Percentiles rank a stretch among this genome's conserved stretches.
phyloP scores from a whole-genome alignment of 306 rosid species.

The Rubus idaeus region DNA sequence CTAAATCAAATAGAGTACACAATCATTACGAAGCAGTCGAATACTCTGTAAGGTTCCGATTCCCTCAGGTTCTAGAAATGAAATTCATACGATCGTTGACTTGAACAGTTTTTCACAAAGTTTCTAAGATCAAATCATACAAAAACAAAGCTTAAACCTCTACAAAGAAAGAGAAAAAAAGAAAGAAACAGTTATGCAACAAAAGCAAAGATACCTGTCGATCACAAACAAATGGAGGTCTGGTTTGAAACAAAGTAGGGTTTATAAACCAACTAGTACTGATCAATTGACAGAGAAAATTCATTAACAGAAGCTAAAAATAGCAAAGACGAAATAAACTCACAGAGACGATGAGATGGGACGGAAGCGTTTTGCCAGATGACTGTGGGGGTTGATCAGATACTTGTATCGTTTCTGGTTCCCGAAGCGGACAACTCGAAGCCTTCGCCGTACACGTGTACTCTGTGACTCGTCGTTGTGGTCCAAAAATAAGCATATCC shows the following conservation, averaged over 20 bases:
- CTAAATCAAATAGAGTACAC: not conserved
- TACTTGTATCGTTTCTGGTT: constrained; percentile 1
- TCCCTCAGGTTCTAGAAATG: not conserved
- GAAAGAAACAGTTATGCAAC: not conserved
- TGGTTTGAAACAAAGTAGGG: not conserved
- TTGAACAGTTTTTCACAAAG: not conserved
- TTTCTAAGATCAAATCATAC: not conserved
- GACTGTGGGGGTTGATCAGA: not conserved
- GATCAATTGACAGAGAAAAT: not conserved
- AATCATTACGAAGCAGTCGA: not conserved
- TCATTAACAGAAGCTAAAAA: not conserved
- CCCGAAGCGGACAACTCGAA: not conserved
- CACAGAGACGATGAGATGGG: not conserved
- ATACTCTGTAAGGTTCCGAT: not conserved
- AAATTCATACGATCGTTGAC: not conserved
- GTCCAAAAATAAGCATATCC: not conserved
- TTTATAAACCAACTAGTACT: not conserved
- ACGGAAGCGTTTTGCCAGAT: not conserved
- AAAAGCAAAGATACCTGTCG: not conserved
- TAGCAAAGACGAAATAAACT: not conserved
- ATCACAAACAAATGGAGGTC: not conserved
- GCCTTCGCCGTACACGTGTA: constrained; percentile 7
- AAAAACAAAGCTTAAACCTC: not conserved
- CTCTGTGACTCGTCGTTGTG: not conserved
- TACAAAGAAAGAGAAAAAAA: not conserved